Percentiles rank a stretch among this genome's conserved stretches.
phyloP scores from a whole-genome alignment of 805 yeast genomes.

The Hagleromyces aurorensis region DNA sequence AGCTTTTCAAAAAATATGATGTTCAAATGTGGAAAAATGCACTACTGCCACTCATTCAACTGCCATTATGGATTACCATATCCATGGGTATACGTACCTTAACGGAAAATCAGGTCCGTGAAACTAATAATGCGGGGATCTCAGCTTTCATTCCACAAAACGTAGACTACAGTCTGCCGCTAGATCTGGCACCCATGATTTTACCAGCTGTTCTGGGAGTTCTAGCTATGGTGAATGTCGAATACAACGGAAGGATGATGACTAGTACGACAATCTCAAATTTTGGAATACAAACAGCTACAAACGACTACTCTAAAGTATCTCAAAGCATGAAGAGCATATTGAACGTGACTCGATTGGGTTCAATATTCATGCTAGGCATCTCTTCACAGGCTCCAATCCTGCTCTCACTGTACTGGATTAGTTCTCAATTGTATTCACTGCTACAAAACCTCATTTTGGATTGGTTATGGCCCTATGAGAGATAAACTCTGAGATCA shows the following conservation, averaged over 20 bases:
- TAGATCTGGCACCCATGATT: constrained; percentile 55
- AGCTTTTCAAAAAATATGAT: constrained; percentile 53
- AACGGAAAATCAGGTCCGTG: constrained; percentile 45
- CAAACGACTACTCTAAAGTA: constrained; percentile 16
- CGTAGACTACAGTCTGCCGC: constrained; percentile 57
- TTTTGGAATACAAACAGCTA: constrained; percentile 18
- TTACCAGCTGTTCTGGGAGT: constrained; percentile 70
- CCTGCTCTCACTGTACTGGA: constrained; percentile 82
- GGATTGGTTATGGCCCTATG: constrained; percentile 54
- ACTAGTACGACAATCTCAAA: constrained; percentile 25
- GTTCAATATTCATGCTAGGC: constrained; percentile 75
- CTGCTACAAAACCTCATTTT: constrained; percentile 64
- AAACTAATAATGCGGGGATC: constrained; percentile 17
- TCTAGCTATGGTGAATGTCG: constrained; percentile 66
- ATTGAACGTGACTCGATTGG: constrained; percentile 62
- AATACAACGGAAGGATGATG: constrained; percentile 68
- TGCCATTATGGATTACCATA: constrained; percentile 81
- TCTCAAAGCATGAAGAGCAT: constrained; percentile 37
- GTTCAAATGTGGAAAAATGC: constrained; percentile 79
- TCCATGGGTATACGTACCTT: constrained; percentile 67
- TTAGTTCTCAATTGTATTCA: constrained; percentile 74
- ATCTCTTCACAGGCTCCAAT: constrained; percentile 80
- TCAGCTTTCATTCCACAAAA: constrained; percentile 34
- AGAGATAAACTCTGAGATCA: constrained; percentile 7
- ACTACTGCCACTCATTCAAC: constrained; percentile 68